Evolutionary conservation across 2,329 filamentous ascomycete genomes (phyloP).

Genomic region (Fusarium sarcochroum): DNA sequence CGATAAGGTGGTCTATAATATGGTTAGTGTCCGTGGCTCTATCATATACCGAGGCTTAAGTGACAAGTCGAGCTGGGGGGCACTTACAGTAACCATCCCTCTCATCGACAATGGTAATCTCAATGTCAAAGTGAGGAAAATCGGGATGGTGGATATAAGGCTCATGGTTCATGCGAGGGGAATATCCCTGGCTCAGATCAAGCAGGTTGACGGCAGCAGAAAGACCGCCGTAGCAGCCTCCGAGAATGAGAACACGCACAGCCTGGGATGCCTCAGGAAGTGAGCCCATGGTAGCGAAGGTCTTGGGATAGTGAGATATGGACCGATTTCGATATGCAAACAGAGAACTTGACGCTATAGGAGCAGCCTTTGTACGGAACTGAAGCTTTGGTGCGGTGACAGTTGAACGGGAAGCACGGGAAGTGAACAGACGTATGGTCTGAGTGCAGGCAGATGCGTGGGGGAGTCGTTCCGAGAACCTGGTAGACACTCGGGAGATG

Average conservation of each 20-base stretch:
- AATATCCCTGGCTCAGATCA: constrained; percentile 72
- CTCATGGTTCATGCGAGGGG: constrained; percentile 60
- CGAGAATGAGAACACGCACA: constrained; percentile 74
- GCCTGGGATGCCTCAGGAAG: constrained; percentile 51
- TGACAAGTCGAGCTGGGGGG: neutral
- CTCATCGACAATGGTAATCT: constrained; percentile 83
- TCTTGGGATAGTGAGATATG: constrained; percentile 17
- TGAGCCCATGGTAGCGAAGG: constrained; percentile 51
- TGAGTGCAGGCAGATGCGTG: constrained; percentile 17
- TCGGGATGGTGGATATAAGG: constrained; percentile 58
- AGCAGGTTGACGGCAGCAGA: constrained; percentile 76
- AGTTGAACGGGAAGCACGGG: constrained; percentile 15
- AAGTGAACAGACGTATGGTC: constrained; percentile 18
- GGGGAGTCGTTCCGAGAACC: constrained; percentile 34
- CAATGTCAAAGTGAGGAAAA: constrained; percentile 67
- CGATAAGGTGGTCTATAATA: constrained; percentile 78
- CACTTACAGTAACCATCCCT: constrained; percentile 85
- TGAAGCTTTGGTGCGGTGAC: constrained; percentile 15
- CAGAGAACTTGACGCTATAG: constrained; percentile 5
- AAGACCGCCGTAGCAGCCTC: constrained; percentile 81
- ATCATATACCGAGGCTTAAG: neutral
- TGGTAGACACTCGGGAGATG: constrained; percentile 29
- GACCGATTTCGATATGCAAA: constrained; percentile 16
- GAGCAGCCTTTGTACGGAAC: constrained; percentile 11
- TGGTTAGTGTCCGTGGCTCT: constrained; percentile 14